Evolutionary conservation across 257 asterid genomes (phyloP).

Genomic region (Ehretia macrophylla): DNA sequence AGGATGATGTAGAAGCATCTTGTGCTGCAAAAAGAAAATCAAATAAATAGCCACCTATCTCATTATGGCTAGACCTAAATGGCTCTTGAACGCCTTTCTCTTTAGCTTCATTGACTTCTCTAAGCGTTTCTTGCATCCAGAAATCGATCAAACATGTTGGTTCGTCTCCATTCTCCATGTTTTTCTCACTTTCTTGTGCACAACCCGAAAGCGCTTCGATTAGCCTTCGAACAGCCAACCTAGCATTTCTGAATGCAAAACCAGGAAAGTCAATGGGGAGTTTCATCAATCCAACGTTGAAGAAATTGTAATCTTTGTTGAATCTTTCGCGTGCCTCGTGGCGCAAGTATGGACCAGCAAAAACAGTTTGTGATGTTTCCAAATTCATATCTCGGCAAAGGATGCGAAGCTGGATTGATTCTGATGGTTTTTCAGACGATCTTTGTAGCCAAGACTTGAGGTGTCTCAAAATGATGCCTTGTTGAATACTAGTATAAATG

Average conservation of each 20-base stretch:
- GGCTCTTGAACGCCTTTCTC: constrained; percentile 13
- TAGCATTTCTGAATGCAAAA: constrained; percentile 81
- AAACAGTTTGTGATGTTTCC: constrained; percentile 87
- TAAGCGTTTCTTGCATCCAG: constrained; percentile 65
- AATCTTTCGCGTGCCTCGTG: constrained; percentile 49
- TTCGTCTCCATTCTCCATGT: constrained; percentile 49
- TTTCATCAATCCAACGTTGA: constrained; percentile 82
- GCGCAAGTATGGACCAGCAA: constrained; percentile 66
- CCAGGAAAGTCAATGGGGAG: constrained; percentile 84
- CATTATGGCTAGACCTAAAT: constrained; percentile 24
- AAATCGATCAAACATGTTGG: constrained; percentile 82
- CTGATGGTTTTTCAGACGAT: not conserved
- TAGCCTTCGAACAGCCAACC: constrained; percentile 57
- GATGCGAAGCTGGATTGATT: constrained; percentile 50
- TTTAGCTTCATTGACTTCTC: constrained; percentile 27
- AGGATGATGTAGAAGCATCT: constrained; percentile 84
- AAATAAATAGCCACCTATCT: constrained; percentile 73
- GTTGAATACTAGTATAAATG: constrained; percentile 59
- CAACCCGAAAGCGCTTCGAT: constrained; percentile 55
- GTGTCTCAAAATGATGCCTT: constrained; percentile 58
- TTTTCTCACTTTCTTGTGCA: constrained; percentile 54
- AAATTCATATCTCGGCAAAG: constrained; percentile 81
- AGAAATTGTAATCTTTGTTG: constrained; percentile 58
- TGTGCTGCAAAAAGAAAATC: constrained; percentile 87
- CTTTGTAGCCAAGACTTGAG: constrained; percentile 43